Conservation (phyloP, 1,139 yeast genomes). For the Wickerhamomyces sp. region DNA sequence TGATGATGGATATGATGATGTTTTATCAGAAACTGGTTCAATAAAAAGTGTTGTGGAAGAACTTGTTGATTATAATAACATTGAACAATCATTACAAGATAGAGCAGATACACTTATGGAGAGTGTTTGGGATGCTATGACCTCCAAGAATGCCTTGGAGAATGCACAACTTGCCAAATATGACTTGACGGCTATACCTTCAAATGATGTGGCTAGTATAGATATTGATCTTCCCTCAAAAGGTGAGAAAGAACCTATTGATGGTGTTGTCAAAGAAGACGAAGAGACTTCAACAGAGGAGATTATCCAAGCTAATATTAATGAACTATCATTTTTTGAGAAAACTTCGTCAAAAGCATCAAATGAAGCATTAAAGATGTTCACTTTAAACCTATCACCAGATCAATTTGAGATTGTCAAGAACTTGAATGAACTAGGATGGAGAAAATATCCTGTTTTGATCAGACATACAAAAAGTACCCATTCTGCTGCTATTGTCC, state of each 20-base stretch:
- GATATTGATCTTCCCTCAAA: no score
- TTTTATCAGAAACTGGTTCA: slow-evolving; percentile 7
- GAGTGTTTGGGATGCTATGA: slow-evolving; percentile 54
- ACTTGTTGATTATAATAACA: slow-evolving; percentile 10
- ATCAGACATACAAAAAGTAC: slow-evolving; percentile 61
- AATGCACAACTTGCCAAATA: slow-evolving; percentile 15
- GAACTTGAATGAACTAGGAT: slow-evolving; percentile 51
- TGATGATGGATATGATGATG: slow-evolving; percentile 6
- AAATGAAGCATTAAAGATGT: slow-evolving; percentile 23
- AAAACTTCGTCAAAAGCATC: slow-evolving; percentile 13
- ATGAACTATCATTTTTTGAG: slow-evolving; percentile 14
- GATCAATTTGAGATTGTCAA: slow-evolving; percentile 49
- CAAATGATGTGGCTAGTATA: neutral
- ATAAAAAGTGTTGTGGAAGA: slow-evolving; percentile 3
- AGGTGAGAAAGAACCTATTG: no score
- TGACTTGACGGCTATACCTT: slow-evolving; percentile 6
- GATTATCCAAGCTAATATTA: slow-evolving; percentile 8
- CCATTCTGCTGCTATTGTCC: slow-evolving; percentile 78
- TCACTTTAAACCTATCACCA: slow-evolving; percentile 35
- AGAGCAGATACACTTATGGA: slow-evolving; percentile 35
- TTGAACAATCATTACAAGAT: slow-evolving; percentile 26
- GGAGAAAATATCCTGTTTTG: slow-evolving; percentile 70
- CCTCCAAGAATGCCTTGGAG: slow-evolving; percentile 16
- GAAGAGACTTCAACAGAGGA: neutral
- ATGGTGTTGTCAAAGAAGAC: no score